These are phyloP conservation scores for Ceratonia siliqua DNA, from an alignment of 306 rosid species.

Conservation along the genomic window DNA sequence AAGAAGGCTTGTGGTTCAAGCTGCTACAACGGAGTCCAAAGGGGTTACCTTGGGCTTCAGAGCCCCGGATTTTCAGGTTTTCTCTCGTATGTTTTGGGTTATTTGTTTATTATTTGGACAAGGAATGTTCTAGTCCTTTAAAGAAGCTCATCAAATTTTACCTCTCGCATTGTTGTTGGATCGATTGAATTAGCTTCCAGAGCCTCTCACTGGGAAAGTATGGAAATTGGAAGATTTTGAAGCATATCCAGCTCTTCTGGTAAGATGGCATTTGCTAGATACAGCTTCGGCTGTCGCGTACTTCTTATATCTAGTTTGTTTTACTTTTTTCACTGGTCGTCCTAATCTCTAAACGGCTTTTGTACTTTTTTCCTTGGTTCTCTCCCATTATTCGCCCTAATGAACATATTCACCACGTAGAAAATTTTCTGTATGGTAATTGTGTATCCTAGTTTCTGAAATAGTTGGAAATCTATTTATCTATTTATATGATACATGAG, in stretches of 20 bases:
- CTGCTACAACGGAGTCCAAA: constrained; percentile 66
- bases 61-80: constrained; percentile 82
- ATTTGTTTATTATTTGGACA: not conserved
- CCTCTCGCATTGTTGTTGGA: not conserved
- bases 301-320: not conserved
- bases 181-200: constrained; percentile 66
- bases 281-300: not conserved
- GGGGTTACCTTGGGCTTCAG: constrained; percentile 71
- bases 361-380: not conserved
- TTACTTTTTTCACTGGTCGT: not conserved
- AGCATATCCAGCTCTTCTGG: constrained; percentile 88
- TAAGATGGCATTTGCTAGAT: constrained; percentile 26
- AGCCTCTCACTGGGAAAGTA: constrained; percentile 86
- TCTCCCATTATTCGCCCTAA: not conserved
- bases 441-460: too few relatives aligned
- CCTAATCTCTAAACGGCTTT: not conserved
- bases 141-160: not conserved
- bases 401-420: too few relatives aligned
- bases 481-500: too few relatives aligned
- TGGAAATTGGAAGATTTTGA: constrained; percentile 91
- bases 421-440: too few relatives aligned
- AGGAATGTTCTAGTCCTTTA: not conserved
- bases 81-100: not conserved
- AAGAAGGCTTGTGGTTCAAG: constrained; percentile 51
- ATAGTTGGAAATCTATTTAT: too few relatives aligned